These are phyloP conservation scores for Urtica urens DNA, from an alignment of 306 rosid species.

Conservation along the genomic window DNA sequence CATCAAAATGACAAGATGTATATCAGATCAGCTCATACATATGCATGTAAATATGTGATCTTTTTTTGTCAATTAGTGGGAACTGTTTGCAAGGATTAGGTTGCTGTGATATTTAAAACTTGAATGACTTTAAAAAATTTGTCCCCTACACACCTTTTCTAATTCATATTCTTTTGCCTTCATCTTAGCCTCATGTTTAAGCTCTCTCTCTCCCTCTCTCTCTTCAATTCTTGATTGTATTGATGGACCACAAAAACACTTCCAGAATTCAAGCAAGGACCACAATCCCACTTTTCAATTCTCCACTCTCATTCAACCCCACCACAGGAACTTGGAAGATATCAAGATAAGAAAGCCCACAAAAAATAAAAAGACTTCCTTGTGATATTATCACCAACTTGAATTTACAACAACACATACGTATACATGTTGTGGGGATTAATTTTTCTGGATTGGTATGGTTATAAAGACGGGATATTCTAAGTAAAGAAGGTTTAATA, in stretches of 20 bases:
- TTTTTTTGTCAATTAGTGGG: neutral
- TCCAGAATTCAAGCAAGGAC: slow-evolving; percentile 28
- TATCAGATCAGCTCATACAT: slow-evolving; percentile 9
- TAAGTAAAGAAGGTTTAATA: no score
- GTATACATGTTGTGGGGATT: neutral
- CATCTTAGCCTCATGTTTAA: slow-evolving; percentile 7
- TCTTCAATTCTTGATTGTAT: slow-evolving; percentile 30
- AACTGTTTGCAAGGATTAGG: neutral
- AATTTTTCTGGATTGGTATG: no score
- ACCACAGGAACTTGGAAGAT: neutral
- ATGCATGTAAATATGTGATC: neutral
- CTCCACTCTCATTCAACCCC: slow-evolving; percentile 18
- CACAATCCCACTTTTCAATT: slow-evolving; percentile 39
- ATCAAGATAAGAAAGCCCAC: neutral
- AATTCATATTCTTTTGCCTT: slow-evolving; percentile 23
- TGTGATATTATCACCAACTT: neutral
- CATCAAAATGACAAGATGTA: slow-evolving; percentile 13
- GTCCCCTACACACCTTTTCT: slow-evolving; percentile 11
- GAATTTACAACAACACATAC: neutral
- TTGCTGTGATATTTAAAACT: neutral
- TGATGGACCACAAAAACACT: slow-evolving; percentile 74
- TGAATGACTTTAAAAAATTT: slow-evolving; percentile 25
- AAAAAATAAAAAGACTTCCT: neutral
- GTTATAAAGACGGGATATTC: no score
- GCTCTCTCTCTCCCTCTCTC: neutral